Base-by-base conservation (phyloP, 768 basidiomycete genomes). In the Sutorius australiensis region DNA sequence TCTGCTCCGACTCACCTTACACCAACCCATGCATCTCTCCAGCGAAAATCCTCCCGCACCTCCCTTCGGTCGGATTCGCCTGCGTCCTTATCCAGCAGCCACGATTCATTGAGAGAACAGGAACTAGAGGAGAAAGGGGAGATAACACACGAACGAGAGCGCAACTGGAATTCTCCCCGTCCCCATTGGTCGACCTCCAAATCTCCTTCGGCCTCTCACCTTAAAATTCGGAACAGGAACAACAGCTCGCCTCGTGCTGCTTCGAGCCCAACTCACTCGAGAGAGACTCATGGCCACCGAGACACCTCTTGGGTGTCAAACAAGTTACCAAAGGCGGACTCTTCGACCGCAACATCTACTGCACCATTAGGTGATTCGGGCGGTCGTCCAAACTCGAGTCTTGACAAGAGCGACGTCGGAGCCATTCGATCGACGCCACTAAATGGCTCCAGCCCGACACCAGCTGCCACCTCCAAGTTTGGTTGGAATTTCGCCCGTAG, bases 111-210 rank as follows among this genome's bases (percentile, higher is more conserved):
- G 31, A 57, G 70, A 24, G 72, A 72, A 64, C 70, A 13, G 19
- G 63, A 64, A 19, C 48, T 62, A 48, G 68, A 66, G 39, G 56
- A 68, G 47, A 51, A 63, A 53, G 57, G 65, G n/a, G 78, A 75
- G 57, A 51, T 69, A 5, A 53, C 60, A n/a, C 77, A 80, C 36
- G 77, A 79, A 58, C 76, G 83, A 44, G 85, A 87, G 67, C 74
- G 82, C 44, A 87, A 87, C 60, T 87, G 84, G 86, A 83, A 84
- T 64, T 78, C 84, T 8, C 82, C 80, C n/a, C 78, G 75, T 34
- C 83, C 81, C 7, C 76, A 73, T 46, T 85, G 84, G 84, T 63
- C 69, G 17, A 57, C 60, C 19, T 49, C 64, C 27, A 63, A 56
- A 50, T 60, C 65, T 7, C 56, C 67, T 12, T 43, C 62, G 12